Evolutionary conservation across 257 asterid species (phyloP), one percentile per base, ranked within the genome.

Genomic region (Nicotiana otophora): DNA sequence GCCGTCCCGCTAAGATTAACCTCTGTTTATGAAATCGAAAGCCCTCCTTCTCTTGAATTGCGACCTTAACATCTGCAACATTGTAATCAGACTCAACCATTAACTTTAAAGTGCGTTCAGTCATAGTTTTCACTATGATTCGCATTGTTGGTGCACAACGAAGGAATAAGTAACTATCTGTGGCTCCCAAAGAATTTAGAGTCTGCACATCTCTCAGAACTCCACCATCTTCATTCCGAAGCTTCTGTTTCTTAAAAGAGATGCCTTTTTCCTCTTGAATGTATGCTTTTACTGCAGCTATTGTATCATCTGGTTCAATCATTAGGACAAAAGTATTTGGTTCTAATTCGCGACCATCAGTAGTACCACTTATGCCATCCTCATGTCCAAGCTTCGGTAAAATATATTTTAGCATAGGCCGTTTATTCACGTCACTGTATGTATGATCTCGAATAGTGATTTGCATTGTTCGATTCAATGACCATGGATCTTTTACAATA

Each of bases 1-100:
- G 1, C 0, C 4, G 3, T 3, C 55, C 55, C 14, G 0, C 4
- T 3, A 9, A 48, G 42, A 5, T 0, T 12, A 48, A 9, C 0
- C 0, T 10, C 55, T 10, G 55, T 3, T 12, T 48, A 48, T 48
- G 55, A 48, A 10, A 48, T 10, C 15, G 15, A 10, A 48, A 1
- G 10, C 55, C 55, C 55, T 48, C 16, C 11, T 46, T 46, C 4
- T 7, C 53, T 46, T 46, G 53, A 46, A 46, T 46, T 1, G 3
- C 53, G 11, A 30, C 31, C 31, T 30, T 30, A 30, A 30, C 31
- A 30, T 7, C 53, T 46, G 53, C 53, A 46, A 46, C 34, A 33
- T 1, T 33, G 5, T 33, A 33, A 33, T 33, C 34, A 33, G 5
- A 33, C 34, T 33, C 34, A 33, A 33, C 34, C 4, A 33, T 33